Evolutionary conservation across 108 stramenopile species (phyloP).

Genomic region (Nannochloropsis salina): DNA sequence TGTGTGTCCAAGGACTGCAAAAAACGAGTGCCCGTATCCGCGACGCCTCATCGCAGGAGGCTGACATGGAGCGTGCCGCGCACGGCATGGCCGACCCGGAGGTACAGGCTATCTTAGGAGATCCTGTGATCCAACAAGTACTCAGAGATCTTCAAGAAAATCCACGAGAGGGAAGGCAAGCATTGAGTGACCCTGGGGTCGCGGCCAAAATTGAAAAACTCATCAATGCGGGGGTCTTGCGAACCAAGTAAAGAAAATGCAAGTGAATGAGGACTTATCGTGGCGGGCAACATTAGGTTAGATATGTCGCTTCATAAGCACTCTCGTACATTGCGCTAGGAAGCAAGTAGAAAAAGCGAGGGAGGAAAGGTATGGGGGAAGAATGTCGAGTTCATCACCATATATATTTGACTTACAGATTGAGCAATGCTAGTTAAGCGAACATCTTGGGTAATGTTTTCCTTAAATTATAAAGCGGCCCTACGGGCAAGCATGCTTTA

Average conservation of each 20-base stretch:
- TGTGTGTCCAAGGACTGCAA: conserved; percentile 82
- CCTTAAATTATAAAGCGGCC: no score
- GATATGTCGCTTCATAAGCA: no score
- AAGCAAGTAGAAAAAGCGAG: no score
- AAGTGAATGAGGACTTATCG: not conserved
- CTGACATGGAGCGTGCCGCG: conserved; percentile 82
- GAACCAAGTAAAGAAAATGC: conserved; percentile 57
- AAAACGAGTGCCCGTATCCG: conserved; percentile 77
- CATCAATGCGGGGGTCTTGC: conserved; percentile 91
- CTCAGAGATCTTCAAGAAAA: conserved; percentile 88
- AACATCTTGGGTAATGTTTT: no score
- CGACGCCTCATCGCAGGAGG: conserved; percentile 62
- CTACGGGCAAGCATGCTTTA: no score
- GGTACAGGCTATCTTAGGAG: conserved; percentile 85
- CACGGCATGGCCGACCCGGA: conserved; percentile 99
- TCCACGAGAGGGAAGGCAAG: conserved; percentile 69
- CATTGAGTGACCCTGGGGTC: conserved; percentile 77
- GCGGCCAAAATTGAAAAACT: conserved; percentile 92
- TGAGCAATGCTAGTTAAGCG: no score
- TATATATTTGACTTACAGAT: no score
- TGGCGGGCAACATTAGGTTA: no score
- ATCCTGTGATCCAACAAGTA: conserved; percentile 92
- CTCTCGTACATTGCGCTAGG: no score
- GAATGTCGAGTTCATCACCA: no score
- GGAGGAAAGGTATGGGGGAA: no score